Base-by-base conservation (phyloP, 257 asterid genomes). In the Solanum chiquidenum region DNA sequence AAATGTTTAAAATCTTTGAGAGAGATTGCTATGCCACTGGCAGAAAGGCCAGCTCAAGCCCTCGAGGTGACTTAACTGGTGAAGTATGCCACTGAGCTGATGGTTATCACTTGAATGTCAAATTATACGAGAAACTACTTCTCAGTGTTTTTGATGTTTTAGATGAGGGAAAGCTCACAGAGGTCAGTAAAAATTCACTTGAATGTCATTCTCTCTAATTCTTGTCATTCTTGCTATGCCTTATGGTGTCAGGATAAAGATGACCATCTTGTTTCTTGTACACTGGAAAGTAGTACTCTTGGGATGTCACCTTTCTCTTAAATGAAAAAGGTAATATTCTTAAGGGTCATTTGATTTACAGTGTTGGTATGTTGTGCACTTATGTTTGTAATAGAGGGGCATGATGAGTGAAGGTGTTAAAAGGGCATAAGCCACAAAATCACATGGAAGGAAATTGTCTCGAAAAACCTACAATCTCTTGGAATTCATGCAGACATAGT, bases 41-140 rank as follows among this genome's bases (percentile, higher is more conserved):
- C 98, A 64, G 99, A 97, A 93, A 95, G 99, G 89, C 98, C 99
- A 88, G 98, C 98, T 77, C n/a, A 46, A 46, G 55, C 55, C 55
- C 55, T 40, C 94, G 98, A 88, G 99, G 99, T 86, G 99, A 97
- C 90, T 92, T 97, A 93, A 95, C 99, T 83, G 97, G 99, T 91
- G 99, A 97, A 95, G 91, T 95, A 88, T 95, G 98, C 90, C 99
- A 97, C 87, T 95, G 98, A 95, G 99, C 98, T 40, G 99, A 97
- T 93, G 98, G 98, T 87, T 97, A 97, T 91, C 98, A 93, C 91
- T 89, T 95, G 86, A 97, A 97, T 87, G 98, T 95, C 92, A 91
- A 92, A 92, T 88, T 97, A 55, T 97, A 97, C 88, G 99, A 97
- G 96, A 93, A 94, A 89, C 93, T 97, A 77, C 94, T 97, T 86